phyloP scores from a whole-genome alignment of 345 rosid species.

The Moricandia moricandioides region DNA sequence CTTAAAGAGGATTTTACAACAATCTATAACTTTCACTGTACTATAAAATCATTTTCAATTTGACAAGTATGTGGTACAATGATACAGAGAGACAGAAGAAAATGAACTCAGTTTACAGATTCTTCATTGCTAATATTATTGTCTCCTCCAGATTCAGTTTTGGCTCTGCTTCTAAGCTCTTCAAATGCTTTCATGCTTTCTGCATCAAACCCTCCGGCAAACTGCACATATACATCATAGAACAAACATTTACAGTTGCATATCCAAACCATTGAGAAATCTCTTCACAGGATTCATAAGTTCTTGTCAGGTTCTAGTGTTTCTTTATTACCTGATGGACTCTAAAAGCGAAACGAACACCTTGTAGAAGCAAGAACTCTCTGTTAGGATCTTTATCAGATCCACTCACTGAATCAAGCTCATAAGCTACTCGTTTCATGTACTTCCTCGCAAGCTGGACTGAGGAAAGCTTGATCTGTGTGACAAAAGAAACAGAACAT shows the following conservation, averaged over 20 bases:
- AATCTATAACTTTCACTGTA: constrained; percentile 29
- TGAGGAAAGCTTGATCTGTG: constrained; percentile 89
- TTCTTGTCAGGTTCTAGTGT: not conserved
- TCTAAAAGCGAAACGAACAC: constrained; percentile 92
- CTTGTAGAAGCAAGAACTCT: constrained; percentile 92
- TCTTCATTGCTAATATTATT: constrained; percentile 1
- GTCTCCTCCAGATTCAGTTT: constrained; percentile 49
- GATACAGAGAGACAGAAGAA: not conserved
- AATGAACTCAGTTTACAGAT: constrained; percentile 27
- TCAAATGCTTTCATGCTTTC: constrained; percentile 99
- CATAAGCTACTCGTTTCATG: constrained; percentile 89
- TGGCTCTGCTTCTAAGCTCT: constrained; percentile 74
- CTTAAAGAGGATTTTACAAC: not conserved
- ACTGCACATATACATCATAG: constrained; percentile 43
- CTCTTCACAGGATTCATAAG: not conserved
- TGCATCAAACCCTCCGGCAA: constrained; percentile 96
- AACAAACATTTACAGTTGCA: constrained; percentile 13
- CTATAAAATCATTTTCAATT: constrained; percentile 11
- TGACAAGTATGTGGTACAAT: constrained; percentile 20
- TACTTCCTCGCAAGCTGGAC: constrained; percentile 92
- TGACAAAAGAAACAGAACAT: constrained; percentile 16
- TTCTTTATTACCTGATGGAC: constrained; percentile 73
- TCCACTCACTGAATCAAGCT: constrained; percentile 72
- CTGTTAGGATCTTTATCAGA: constrained; percentile 90
- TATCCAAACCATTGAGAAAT: not conserved